Evolutionary conservation across 345 rosid species (phyloP).

Genomic region (Syzygium jambos): DNA sequence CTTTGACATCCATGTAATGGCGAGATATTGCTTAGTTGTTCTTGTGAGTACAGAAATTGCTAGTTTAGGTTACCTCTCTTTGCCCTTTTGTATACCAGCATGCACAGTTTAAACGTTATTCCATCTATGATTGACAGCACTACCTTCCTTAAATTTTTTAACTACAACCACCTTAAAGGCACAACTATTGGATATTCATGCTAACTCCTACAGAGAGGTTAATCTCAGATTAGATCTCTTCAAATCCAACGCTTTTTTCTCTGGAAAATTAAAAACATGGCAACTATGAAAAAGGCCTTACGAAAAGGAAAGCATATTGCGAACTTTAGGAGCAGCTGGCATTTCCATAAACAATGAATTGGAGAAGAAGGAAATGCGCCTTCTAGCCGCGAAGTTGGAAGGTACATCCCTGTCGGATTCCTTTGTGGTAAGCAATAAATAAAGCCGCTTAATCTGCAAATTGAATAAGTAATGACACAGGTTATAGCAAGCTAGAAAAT

Average conservation of each 20-base stretch:
- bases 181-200: not conserved
- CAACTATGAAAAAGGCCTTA: conserved; percentile 30
- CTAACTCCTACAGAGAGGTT: not conserved
- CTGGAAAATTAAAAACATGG: not conserved
- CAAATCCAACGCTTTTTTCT: not conserved
- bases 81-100: no score
- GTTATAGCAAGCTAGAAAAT: not conserved
- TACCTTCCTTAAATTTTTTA: not conserved
- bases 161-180: not conserved
- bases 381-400: conserved; percentile 90
- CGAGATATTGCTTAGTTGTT: not conserved
- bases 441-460: conserved; percentile 11
- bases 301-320: conserved; percentile 99
- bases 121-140: no score
- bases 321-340: conserved; percentile 98
- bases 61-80: no score
- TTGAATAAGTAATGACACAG: not conserved
- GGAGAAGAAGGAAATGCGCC: conserved; percentile 92
- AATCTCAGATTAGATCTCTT: not conserved
- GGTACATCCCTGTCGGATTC: conserved; percentile 99
- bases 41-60: not conserved
- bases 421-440: conserved; percentile 79
- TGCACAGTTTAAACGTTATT: no score
- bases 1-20: not conserved
- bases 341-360: conserved; percentile 95